phyloP scores from a whole-genome alignment of 2,329 filamentous ascomycete species.

The Cordyceps javanica region DNA sequence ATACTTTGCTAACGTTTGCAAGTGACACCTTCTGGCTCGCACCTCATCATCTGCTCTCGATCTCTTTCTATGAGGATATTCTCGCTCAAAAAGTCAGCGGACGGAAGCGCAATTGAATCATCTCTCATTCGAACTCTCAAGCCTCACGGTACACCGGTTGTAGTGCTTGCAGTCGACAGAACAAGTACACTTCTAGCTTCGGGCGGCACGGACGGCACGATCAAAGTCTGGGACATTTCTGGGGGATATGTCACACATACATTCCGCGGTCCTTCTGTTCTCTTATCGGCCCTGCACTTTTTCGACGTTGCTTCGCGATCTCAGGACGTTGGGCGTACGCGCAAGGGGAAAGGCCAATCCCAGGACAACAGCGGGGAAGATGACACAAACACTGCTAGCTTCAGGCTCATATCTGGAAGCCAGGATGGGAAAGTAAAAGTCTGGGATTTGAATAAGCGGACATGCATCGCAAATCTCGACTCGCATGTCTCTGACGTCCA shows the following conservation, averaged over 20 bases:
- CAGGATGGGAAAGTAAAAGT: conserved; percentile 90
- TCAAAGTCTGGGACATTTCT: conserved; percentile 94
- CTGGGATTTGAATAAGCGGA: conserved; percentile 85
- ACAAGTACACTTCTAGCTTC: conserved; percentile 89
- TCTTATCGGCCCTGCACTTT: conserved; percentile 87
- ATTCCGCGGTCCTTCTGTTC: conserved; percentile 85
- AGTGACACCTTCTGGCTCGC: conserved; percentile 84
- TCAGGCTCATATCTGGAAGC: conserved; percentile 80
- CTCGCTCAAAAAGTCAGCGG: conserved; percentile 55
- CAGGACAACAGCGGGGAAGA: conserved; percentile 33
- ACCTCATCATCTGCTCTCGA: conserved; percentile 85
- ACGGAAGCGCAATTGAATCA: conserved; percentile 53
- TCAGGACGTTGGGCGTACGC: conserved; percentile 18
- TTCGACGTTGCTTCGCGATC: conserved; percentile 63
- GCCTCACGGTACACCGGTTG: conserved; percentile 83
- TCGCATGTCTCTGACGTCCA: conserved; percentile 96
- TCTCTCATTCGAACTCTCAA: conserved; percentile 76
- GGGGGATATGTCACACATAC: conserved; percentile 92
- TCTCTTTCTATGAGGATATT: conserved; percentile 96
- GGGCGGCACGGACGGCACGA: conserved; percentile 83
- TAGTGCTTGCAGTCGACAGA: conserved; percentile 76
- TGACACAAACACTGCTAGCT: conserved; percentile 42
- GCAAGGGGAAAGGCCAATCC: conserved; percentile 28
- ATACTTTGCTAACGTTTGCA: conserved; percentile 11
- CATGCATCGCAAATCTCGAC: conserved; percentile 69